A percentile compares a stretch with the other conserved stretches of the same genome.
phyloP scores from a whole-genome alignment of 2,329 filamentous ascomycete species.

The Podosphaera fusca region DNA sequence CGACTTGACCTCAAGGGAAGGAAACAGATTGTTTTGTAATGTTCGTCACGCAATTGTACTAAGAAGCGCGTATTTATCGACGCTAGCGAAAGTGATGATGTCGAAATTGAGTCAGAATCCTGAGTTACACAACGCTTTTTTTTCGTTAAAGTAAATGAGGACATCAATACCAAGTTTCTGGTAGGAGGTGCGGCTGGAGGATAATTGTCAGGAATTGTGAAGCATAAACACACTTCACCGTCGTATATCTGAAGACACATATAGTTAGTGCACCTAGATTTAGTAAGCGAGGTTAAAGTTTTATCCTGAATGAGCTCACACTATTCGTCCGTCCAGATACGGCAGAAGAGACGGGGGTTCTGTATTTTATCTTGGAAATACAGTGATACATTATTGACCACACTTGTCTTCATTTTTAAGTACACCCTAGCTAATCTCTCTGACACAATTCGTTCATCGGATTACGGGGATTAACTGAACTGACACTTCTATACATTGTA shows the following conservation, averaged over 20 bases:
- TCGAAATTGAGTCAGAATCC: neutral
- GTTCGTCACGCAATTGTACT: neutral
- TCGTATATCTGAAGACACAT: neutral
- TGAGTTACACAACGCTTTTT: neutral
- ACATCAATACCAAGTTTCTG: neutral
- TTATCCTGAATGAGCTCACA: neutral
- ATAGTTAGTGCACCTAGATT: neutral
- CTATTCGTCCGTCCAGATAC: no score
- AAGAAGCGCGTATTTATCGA: constrained; percentile 5
- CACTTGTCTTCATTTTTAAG: no score
- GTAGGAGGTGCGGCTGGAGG: neutral
- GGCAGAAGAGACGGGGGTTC: no score
- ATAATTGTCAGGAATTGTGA: neutral
- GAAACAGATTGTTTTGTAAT: constrained; percentile 4
- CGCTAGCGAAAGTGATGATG: neutral
- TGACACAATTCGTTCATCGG: no score
- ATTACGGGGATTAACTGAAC: no score
- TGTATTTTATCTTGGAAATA: no score
- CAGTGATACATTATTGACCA: no score
- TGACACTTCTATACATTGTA: no score
- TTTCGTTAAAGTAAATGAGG: neutral
- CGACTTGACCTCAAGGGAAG: constrained; percentile 3
- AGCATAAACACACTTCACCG: neutral
- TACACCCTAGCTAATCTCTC: no score
- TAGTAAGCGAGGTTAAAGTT: neutral